phyloP scores from a whole-genome alignment of 2,329 filamentous ascomycete genomes.

The Alternaria longipes region DNA sequence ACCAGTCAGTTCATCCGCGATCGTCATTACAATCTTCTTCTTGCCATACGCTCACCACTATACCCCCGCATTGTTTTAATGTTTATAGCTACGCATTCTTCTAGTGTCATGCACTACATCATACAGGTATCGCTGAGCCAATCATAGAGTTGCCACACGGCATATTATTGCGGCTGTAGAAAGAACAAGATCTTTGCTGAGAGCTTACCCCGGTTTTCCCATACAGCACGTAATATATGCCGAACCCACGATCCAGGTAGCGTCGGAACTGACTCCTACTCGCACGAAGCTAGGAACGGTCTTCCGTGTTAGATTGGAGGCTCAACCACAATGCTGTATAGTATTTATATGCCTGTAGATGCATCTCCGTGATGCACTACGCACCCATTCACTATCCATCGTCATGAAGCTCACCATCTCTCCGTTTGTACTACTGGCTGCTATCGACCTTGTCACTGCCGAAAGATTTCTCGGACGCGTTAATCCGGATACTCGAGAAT shows the following conservation, averaged over 20 bases:
- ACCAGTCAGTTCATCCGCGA: not conserved
- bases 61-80: not conserved
- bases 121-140: not conserved
- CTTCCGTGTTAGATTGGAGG: not conserved
- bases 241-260: not conserved
- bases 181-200: not conserved
- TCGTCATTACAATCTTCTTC: constrained; percentile 2
- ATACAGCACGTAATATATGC: not conserved
- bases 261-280: not conserved
- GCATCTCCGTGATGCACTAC: not conserved
- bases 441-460: constrained; percentile 6
- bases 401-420: constrained; percentile 1
- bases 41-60: not conserved
- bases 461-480: constrained; percentile 50
- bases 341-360: not conserved
- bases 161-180: not conserved
- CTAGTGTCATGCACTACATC: not conserved
- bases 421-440: constrained; percentile 5
- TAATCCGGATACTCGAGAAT: constrained; percentile 54
- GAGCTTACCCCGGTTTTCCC: not conserved
- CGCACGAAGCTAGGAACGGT: not conserved
- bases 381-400: not conserved
- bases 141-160: not conserved
- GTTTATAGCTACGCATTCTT: not conserved
- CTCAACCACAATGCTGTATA: not conserved